Evolutionary conservation across 768 basidiomycete species (phyloP), one percentile per base, ranked within the genome.

Genomic region (Collybiopsis confluens): DNA sequence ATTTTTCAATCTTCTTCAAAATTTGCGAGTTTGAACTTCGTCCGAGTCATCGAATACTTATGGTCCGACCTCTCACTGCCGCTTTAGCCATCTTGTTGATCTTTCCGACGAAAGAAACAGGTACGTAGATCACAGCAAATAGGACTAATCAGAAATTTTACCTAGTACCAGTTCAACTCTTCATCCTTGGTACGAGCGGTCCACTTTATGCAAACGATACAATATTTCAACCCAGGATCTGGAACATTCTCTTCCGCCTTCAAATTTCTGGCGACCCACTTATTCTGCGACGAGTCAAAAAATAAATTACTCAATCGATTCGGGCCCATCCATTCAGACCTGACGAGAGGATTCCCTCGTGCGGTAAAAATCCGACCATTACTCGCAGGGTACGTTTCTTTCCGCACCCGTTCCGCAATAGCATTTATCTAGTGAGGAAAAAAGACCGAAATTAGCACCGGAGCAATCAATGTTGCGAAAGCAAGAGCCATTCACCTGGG

Each of bases 281-380:
- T 18, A 16, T 41, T 27, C 8, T 23, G n/a, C 8, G 24, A 15
- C 18, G 37, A 18, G 11, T 41, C 30, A 30, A 41, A 52, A 10
- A 23, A 18, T 16, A 52, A 20, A 20, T 52, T 6, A 8, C 16
- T 7, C 11, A 52, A 33, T 28, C 47, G 21, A 27, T 30, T 46
- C 1, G 54, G 54, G 2, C 63, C 59, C 43, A 46, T 47, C 58
- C 61, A 52, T 45, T 54, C 52, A 13, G 56, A 27, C 16, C 57
- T 47, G 13, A 56, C 40, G 20, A 48, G 24, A 9, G 58, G 27
- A 33, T 56, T 43, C 11, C 23, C 45, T 1, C 18, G 40, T n/a
- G 52, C n/a, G 43, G 33, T 45, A 24, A 52, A 51, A 4, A 30
- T 20, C 20, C 40, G 52, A 5, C 56, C 42, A 35, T 56, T 46